A percentile compares a stretch with the other conserved stretches of the same genome.
Conservation (phyloP, 2,329 filamentous ascomycete genomes). For the Colletotrichum destructivum region DNA sequence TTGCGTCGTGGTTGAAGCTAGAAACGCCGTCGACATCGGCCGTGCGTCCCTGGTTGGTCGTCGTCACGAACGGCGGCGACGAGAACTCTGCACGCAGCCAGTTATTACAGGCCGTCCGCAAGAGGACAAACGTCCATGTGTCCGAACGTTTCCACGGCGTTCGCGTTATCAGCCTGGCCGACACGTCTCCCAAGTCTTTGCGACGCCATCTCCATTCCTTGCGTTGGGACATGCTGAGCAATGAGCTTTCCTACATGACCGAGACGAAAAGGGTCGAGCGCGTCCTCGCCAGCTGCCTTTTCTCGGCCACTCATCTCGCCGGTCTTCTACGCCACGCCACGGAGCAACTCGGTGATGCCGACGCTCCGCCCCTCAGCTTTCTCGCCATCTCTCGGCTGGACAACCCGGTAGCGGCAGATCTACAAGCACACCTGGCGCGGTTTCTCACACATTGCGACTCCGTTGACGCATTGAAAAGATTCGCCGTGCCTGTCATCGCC, state of each 20-base stretch:
- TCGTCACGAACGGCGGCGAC: background rate
- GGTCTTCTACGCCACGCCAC: constrained; percentile 5
- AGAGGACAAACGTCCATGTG: background rate
- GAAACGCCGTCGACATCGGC: background rate
- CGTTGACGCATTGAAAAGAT: background rate
- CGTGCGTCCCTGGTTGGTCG: constrained; percentile 5
- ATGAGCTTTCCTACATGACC: constrained; percentile 19
- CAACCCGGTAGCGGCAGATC: constrained; percentile 1
- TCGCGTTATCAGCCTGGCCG: constrained; percentile 8
- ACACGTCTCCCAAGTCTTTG: background rate
- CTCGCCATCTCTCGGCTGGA: constrained; percentile 1
- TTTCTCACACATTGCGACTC: constrained; percentile 16
- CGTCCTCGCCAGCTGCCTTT: constrained; percentile 10
- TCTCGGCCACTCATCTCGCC: constrained; percentile 19
- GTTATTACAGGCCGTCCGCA: background rate
- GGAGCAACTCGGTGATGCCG: background rate
- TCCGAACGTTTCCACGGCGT: constrained; percentile 6
- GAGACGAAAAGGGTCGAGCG: background rate
- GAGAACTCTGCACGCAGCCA: background rate
- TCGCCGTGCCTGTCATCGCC: constrained; percentile 10
- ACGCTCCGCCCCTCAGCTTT: constrained; percentile 17
- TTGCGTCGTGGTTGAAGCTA: constrained; percentile 4
- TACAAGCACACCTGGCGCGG: background rate
- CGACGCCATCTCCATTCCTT: background rate
- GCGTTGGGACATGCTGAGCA: constrained; percentile 4